phyloP scores from a whole-genome alignment of 169 alveolate genomes.

The Miamiensis avidus region DNA sequence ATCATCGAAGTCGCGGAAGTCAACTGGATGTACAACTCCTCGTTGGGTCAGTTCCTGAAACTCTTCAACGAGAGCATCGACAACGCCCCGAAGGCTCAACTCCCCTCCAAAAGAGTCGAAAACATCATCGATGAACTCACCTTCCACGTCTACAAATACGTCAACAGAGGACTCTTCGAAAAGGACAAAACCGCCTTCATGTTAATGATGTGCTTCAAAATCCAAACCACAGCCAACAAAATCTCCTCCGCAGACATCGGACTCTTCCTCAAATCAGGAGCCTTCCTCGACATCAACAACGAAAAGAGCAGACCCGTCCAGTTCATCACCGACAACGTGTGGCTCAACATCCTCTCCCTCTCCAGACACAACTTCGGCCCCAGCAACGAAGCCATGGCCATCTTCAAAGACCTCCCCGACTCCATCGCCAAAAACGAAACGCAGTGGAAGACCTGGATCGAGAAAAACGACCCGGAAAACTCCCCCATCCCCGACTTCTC shows the following conservation, averaged over 20 bases:
- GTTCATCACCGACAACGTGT: constrained; percentile 88
- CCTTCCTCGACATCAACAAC: constrained; percentile 87
- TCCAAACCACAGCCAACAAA: constrained; percentile 89
- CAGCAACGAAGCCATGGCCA: constrained; percentile 83
- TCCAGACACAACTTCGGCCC: constrained; percentile 91
- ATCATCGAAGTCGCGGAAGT: constrained; percentile 93
- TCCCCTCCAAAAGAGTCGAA: constrained; percentile 93
- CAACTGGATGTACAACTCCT: constrained; percentile 96
- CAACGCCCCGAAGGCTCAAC: constrained; percentile 92
- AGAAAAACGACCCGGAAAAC: constrained; percentile 93
- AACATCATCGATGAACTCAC: constrained; percentile 84
- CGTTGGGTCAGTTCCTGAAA: constrained; percentile 94
- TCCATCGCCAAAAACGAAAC: constrained; percentile 85
- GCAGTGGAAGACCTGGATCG: constrained; percentile 90
- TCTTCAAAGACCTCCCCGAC: constrained; percentile 92
- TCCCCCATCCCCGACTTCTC: constrained; percentile 92
- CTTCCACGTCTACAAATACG: constrained; percentile 90
- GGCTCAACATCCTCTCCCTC: constrained; percentile 92
- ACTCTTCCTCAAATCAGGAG: constrained; percentile 91
- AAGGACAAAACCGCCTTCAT: constrained; percentile 95
- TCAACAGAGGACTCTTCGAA: constrained; percentile 96
- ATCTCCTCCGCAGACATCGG: constrained; percentile 89
- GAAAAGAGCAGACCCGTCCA: constrained; percentile 85
- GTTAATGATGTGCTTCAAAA: constrained; percentile 92
- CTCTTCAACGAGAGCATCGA: constrained; percentile 93